Base-by-base conservation (phyloP, 441 rosid genomes). In the Adansonia madagascariensis region DNA sequence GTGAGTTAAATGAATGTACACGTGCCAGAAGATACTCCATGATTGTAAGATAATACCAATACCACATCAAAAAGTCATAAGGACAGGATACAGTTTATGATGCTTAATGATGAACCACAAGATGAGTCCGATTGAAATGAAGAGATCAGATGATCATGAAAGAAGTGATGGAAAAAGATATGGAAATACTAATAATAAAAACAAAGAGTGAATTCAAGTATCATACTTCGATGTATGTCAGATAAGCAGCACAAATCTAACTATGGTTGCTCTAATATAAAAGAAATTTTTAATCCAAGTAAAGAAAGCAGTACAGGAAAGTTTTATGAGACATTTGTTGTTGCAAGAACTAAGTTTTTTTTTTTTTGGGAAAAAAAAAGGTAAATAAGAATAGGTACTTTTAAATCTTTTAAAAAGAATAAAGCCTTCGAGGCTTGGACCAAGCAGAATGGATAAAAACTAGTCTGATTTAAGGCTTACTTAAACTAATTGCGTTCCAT, bases 51-150 rank as follows among this genome's bases (percentile, higher is more conserved):
- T 22, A 46, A 14, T 64, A 15, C 12, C 12, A 64, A 22, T 8
- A n/a, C 24, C 47, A 64, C n/a, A 22, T 65, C 70, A 65, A 65
- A 64, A 41, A 65, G 27, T 65, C 50, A 24, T 35, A 35, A 9
- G 63, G 4, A 22, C 0, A 3, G 1, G 14, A 41, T 65, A 43
- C 50, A 17, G 15, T 65, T 8, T 41, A 65, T 2, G 27, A 43
- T 1, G 11, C 22, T 41, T 1, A 39, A 8, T 7, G 69, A 39
- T n/a, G 24, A 41, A 41, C n/a, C 14, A 47, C 72, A 18, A 20
- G 72, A 46, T 24, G 59, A 35, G 41, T 70, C 11, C 14, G 60
- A 70, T 27, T 65, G 20, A 65, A 65, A 41, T 65, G 70, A 65
- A 65, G 52, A 41, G 18, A 10, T 6, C 68, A 1, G 4, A 35